Percentiles rank a stretch among this genome's conserved stretches.
Conservation (phyloP, 129 eudicot genomes). For the Lactuca saligna region DNA sequence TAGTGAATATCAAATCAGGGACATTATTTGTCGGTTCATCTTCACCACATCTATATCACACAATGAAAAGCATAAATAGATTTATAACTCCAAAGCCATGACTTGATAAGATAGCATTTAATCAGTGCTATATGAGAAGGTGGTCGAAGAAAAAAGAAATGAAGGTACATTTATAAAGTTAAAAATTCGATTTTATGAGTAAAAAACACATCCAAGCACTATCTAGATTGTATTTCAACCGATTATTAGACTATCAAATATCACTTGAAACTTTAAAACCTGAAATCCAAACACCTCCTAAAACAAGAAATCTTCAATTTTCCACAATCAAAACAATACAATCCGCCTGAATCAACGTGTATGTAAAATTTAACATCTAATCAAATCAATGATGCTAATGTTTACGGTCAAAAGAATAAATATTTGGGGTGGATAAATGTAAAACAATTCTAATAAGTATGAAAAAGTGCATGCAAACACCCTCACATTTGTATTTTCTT, state of each 20-base stretch:
- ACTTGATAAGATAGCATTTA: slow-evolving; percentile 1
- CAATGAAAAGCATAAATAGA: background rate
- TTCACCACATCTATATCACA: slow-evolving; percentile 69
- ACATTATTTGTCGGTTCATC: slow-evolving; percentile 97
- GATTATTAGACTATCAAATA: background rate
- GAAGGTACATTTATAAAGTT: background rate
- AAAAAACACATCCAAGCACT: background rate
- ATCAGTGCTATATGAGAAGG: background rate
- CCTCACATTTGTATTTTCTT: background rate
- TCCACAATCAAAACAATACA: background rate
- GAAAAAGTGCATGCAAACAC: slow-evolving; percentile 2
- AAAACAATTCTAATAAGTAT: background rate
- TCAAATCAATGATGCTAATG: too few species aligned
- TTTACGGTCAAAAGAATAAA: background rate
- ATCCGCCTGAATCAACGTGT: slow-evolving; percentile 2
- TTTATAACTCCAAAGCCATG: slow-evolving; percentile 2
- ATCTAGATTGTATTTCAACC: background rate
- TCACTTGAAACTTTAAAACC: background rate
- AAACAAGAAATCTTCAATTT: slow-evolving; percentile 2
- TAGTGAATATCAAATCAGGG: slow-evolving; percentile 79
- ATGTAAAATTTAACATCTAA: background rate
- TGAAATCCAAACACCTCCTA: background rate
- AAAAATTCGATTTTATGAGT: background rate
- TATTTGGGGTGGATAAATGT: background rate
- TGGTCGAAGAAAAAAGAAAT: background rate